A percentile compares a stretch with the other conserved stretches of the same genome.
Conservation (phyloP, 768 basidiomycete species). For the Psilocybe cyanescens region DNA sequence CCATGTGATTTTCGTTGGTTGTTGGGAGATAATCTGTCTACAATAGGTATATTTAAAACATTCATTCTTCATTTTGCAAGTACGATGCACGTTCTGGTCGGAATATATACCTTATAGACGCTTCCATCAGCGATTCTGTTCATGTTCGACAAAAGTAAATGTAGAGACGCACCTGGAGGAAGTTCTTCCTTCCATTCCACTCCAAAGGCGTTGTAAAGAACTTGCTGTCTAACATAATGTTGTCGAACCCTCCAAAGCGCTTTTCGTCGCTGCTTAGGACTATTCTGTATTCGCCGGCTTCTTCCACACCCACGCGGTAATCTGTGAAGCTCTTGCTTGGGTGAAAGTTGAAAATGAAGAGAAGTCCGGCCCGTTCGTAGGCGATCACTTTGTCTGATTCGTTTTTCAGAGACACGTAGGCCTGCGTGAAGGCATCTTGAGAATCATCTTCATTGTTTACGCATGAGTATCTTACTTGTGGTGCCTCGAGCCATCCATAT, state of each 20-base stretch:
- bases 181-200: constrained; percentile 95
- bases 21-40: not conserved
- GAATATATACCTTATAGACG: constrained; percentile 65
- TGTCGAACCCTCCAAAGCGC: constrained; percentile 88
- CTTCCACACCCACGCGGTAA: constrained; percentile 91
- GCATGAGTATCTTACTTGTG: constrained; percentile 59
- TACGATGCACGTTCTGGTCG: constrained; percentile 67
- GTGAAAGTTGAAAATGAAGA: constrained; percentile 99
- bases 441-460: constrained; percentile 2
- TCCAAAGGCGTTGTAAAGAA: constrained; percentile 84
- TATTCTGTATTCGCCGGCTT: constrained; percentile 81
- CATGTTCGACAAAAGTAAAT: not conserved
- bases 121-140: not conserved
- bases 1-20: not conserved
- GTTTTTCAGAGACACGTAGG: constrained; percentile 93
- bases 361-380: constrained; percentile 89
- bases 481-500: constrained; percentile 82
- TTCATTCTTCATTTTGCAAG: constrained; percentile 46
- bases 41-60: not conserved
- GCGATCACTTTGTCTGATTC: constrained; percentile 93
- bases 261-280: constrained; percentile 86
- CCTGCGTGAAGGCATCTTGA: constrained; percentile 45
- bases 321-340: constrained; percentile 89
- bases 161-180: constrained; percentile 64
- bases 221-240: constrained; percentile 63